Evolutionary conservation across 2,329 filamentous ascomycete species (phyloP).

Genomic region (Orbilia oligospora): DNA sequence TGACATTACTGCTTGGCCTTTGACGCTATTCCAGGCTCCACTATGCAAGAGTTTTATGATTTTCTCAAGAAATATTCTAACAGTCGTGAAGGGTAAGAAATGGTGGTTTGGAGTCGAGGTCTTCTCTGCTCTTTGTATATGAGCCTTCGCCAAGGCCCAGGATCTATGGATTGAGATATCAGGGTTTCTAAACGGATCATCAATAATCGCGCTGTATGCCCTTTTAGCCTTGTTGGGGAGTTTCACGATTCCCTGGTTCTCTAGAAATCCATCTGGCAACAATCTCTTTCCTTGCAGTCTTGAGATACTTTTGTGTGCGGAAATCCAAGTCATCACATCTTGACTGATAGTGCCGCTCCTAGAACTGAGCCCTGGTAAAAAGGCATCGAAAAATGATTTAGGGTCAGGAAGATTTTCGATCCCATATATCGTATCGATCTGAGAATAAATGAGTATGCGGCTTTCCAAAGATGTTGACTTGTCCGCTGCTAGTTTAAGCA

Average conservation of each 20-base stretch:
- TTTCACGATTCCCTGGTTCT: background rate
- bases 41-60: constrained; percentile 13
- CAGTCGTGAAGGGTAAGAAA: background rate
- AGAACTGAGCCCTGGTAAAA: background rate
- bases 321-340: constrained; percentile 13
- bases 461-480: background rate
- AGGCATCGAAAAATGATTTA: background rate
- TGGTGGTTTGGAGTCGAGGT: background rate
- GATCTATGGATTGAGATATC: background rate
- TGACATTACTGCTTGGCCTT: background rate
- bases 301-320: background rate
- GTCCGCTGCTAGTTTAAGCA: constrained; percentile 7
- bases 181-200: constrained; percentile 4
- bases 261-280: background rate
- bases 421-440: constrained; percentile 38
- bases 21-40: constrained; percentile 16
- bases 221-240: too few relatives aligned
- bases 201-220: background rate
- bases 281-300: background rate
- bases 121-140: background rate
- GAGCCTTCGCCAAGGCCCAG: constrained; percentile 1
- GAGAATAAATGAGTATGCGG: constrained; percentile 30
- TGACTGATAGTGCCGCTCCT: background rate
- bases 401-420: constrained; percentile 13
- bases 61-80: constrained; percentile 31